Evolutionary conservation across 257 asterid species (phyloP), one percentile per base, ranked within the genome.

Genomic region (Fraxinus cuspidata): DNA sequence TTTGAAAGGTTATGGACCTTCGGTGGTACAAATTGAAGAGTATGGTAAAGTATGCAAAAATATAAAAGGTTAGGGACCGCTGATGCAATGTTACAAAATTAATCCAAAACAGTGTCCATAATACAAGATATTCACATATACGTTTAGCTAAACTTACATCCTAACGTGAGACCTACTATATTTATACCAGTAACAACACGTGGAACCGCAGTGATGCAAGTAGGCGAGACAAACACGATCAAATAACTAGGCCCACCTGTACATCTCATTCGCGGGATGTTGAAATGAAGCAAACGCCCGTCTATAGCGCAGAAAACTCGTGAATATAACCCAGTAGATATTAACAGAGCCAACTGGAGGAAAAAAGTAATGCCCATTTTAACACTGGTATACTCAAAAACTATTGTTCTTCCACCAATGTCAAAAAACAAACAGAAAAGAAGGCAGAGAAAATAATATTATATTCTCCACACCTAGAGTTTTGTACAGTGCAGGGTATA

Each of bases 321-420:
- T 15, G 47, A 19, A 44, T 11, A 49, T 18, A 15, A 31, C 28
- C 25, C 35, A 71, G 53, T 58, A 47, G 75, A 67, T 44, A 78
- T 85, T 73, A 65, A 82, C 86, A 83, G 29, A 72, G 71, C 73
- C 19, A 42, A 47, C 42, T 51, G 35, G 66, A 64, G 28, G 2
- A 53, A 68, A 29, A 18, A 73, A 34, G 53, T 51, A 38, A 31
- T 25, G 28, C 53, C 69, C 74, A 58, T 74, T 35, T 82, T 78
- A 92, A 75, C 96, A 89, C 63, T 87, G 94, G 77, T 92, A 85
- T 58, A 86, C 86, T 7, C 96, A 87, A 40, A 88, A 87, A 72
- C 94, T 88, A 87, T 92, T 92, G 84, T 82, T 92, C 87, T 92
- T 92, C 90, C 92, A 70, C 94, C 89, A n/a, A n/a, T n/a, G n/a